Evolutionary conservation across 1,284 basidiomycete species (phyloP), one percentile per base, ranked within the genome.

Genomic region (Lignosus rhinocerotis): DNA sequence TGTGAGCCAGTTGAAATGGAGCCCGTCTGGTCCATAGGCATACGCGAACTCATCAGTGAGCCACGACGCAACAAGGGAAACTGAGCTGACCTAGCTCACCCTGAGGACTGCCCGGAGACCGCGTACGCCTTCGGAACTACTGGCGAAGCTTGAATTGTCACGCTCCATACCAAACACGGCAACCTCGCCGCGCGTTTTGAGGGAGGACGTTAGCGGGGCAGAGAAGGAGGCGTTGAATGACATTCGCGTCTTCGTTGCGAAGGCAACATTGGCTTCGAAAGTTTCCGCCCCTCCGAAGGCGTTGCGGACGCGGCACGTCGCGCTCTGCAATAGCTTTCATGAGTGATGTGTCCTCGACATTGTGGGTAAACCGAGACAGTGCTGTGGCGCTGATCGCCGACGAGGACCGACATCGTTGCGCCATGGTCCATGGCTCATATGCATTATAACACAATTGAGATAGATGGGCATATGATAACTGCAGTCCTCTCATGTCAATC

Each of bases 251-350:
- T 92, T 90, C 0, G 95, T 97, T 0, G 96, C 97, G 14, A 92
- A 80, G 0, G 94, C 86, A 2, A 93, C 76, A 59, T 90, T 91
- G 7, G 90, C 92, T 69, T 96, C 92, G 58, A 99, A 78, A 0
- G 84, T 85, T 74, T 99, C 97, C 19, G 90, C 96, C 2, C 94
- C 93, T 30, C 97, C 96, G 67, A 98, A 91, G 6, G 92, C 82
- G 73, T 99, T 99, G 16, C 92, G 82, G 36, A 96, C 75, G 52
- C 90, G 86, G 16, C 84, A 93, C 6, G 90, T 92, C 41, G 88
- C 83, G 56, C 88, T 93, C 88, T 90, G 12, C 8, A 25, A 21
- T n/a, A 7, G 12, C 21, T 36, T 21, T 33, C 0, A 8, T 3
- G 21, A 17, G 25, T 25, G 25, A 25, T 25, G 25, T 25, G 25